phyloP scores from a whole-genome alignment of 306 rosid genomes.

The Dryas alaskensis region DNA sequence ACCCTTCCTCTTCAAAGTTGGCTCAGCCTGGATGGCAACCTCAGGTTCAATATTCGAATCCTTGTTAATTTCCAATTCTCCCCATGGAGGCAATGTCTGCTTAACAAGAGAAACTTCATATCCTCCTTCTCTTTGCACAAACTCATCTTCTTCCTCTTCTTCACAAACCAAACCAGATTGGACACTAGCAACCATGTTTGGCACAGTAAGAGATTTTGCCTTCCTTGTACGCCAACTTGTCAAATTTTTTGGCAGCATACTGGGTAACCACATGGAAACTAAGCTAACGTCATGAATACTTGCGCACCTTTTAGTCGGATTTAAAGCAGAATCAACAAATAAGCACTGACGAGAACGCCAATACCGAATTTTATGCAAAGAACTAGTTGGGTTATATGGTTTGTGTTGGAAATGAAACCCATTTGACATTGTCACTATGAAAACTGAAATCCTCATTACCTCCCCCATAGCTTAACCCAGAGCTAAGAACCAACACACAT shows the following conservation, averaged over 20 bases:
- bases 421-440: constrained; percentile 25
- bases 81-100: constrained; percentile 47
- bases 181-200: constrained; percentile 27
- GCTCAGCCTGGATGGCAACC: constrained; percentile 14
- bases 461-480: constrained; percentile 24
- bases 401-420: constrained; percentile 39
- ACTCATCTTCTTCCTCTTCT: constrained; percentile 20
- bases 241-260: constrained; percentile 17
- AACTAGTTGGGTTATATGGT: constrained; percentile 27
- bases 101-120: constrained; percentile 31
- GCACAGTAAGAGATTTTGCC: constrained; percentile 25
- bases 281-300: constrained; percentile 8
- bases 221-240: constrained; percentile 31
- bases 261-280: constrained; percentile 38
- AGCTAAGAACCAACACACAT: not conserved
- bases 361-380: constrained; percentile 15
- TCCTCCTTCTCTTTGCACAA: constrained; percentile 21
- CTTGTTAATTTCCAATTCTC: constrained; percentile 32
- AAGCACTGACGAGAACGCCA: constrained; percentile 17
- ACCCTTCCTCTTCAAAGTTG: constrained; percentile 29
- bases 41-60: constrained; percentile 26
- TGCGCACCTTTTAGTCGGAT: constrained; percentile 14
- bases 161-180: constrained; percentile 34
- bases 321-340: not conserved
- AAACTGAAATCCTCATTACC: constrained; percentile 15